These are phyloP conservation scores for Pisolithus orientalis DNA, from an alignment of 768 basidiomycete genomes.

Conservation along the genomic window DNA sequence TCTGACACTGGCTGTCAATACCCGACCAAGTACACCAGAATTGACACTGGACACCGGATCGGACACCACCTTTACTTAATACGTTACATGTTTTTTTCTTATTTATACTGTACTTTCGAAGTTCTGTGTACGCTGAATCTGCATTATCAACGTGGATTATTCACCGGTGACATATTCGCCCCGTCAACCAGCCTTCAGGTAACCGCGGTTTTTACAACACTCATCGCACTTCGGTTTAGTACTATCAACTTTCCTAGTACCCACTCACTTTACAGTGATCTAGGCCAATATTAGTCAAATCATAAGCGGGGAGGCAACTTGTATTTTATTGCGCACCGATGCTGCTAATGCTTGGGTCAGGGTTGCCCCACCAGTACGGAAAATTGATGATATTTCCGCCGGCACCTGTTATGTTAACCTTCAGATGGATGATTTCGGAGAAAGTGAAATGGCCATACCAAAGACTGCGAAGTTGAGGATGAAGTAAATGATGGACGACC, in stretches of 20 bases:
- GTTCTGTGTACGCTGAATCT: slow-evolving; percentile 9
- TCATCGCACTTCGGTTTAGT: too few relatives aligned
- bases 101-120: slow-evolving; percentile 29
- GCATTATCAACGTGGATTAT: background rate
- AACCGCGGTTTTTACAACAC: too few relatives aligned
- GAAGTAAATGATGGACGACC: slow-evolving; percentile 43
- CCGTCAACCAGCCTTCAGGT: too few relatives aligned
- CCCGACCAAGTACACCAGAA: slow-evolving; percentile 23
- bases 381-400: slow-evolving; percentile 37
- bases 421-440: slow-evolving; percentile 17
- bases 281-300: background rate
- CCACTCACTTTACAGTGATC: slow-evolving; percentile 4
- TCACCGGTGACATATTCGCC: background rate
- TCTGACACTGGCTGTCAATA: slow-evolving; percentile 18
- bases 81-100: slow-evolving; percentile 15
- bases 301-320: background rate
- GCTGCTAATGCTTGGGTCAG: slow-evolving; percentile 9
- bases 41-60: slow-evolving; percentile 20
- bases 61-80: slow-evolving; percentile 16
- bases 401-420: slow-evolving; percentile 28
- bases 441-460: slow-evolving; percentile 9
- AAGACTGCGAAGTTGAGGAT: slow-evolving; percentile 35
- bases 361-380: slow-evolving; percentile 41
- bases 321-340: slow-evolving; percentile 4
- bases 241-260: background rate